A percentile compares a stretch with the other conserved stretches of the same genome.
These are phyloP conservation scores for Capsicum chinense DNA, from an alignment of 257 asterid species.

Conservation along the genomic window DNA sequence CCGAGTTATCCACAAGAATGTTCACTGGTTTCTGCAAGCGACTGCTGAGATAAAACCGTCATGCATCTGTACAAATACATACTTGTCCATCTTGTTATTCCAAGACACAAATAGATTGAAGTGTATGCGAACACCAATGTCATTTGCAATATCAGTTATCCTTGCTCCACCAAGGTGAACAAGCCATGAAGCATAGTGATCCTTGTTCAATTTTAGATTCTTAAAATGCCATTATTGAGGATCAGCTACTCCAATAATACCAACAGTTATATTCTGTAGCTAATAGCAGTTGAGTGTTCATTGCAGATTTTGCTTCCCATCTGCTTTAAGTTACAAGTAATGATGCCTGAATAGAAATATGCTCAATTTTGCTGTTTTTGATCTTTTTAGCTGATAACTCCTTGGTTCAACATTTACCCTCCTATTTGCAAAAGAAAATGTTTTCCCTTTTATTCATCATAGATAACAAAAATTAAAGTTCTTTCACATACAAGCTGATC, in stretches of 20 bases:
- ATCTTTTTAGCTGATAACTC: neutral
- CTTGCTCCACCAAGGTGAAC: constrained; percentile 76
- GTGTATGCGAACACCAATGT: constrained; percentile 81
- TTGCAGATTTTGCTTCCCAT: too few relatives aligned
- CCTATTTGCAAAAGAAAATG: neutral
- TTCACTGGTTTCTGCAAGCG: constrained; percentile 92
- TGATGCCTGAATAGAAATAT: neutral
- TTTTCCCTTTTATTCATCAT: neutral
- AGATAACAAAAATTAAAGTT: neutral
- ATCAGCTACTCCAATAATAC: constrained; percentile 79
- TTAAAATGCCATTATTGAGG: constrained; percentile 85
- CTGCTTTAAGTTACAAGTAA: too few relatives aligned
- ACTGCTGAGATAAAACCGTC: constrained; percentile 84
- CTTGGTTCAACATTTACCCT: neutral
- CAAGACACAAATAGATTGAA: constrained; percentile 79
- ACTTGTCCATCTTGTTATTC: constrained; percentile 68
- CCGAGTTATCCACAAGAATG: constrained; percentile 63
- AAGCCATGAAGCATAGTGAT: constrained; percentile 91
- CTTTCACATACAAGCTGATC: constrained; percentile 9
- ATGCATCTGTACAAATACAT: constrained; percentile 73
- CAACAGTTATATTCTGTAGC: too few relatives aligned
- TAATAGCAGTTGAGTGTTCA: too few relatives aligned
- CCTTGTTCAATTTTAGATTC: constrained; percentile 69
- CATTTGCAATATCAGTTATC: constrained; percentile 67
- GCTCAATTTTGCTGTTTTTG: neutral